phyloP scores from a whole-genome alignment of 2,329 filamentous ascomycete genomes.

The Cucurbitaria berberidis region DNA sequence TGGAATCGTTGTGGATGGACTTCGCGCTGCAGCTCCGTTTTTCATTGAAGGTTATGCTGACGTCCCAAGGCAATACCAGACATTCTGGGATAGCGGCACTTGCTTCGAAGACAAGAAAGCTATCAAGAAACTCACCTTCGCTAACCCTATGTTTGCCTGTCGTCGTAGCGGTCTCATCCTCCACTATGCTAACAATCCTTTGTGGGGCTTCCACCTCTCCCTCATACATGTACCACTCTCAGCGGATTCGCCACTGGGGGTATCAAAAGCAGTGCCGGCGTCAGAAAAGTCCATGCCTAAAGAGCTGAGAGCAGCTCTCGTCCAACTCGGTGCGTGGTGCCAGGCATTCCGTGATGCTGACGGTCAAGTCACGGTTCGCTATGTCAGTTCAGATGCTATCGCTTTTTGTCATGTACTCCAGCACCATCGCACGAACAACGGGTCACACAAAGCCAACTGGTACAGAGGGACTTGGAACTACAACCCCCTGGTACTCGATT shows the following conservation, averaged over 20 bases:
- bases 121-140: slow-evolving; percentile 10
- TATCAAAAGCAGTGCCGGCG: not conserved
- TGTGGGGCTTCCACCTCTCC: slow-evolving; percentile 65
- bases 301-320: slow-evolving; percentile 43
- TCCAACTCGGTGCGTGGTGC: slow-evolving; percentile 58
- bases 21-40: slow-evolving; percentile 38
- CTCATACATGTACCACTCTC: not conserved
- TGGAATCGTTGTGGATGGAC: not conserved
- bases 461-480: slow-evolving; percentile 53
- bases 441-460: slow-evolving; percentile 44
- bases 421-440: slow-evolving; percentile 33
- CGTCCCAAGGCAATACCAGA: slow-evolving; percentile 12
- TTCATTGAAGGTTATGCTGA: slow-evolving; percentile 6
- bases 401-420: slow-evolving; percentile 61
- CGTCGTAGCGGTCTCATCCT: slow-evolving; percentile 42
- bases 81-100: slow-evolving; percentile 42
- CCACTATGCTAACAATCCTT: slow-evolving; percentile 59
- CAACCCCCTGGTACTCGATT: slow-evolving; percentile 53
- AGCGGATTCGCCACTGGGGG: not conserved
- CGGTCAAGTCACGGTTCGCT: slow-evolving; percentile 52
- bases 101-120: slow-evolving; percentile 12
- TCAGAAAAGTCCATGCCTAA: not conserved
- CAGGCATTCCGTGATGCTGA: slow-evolving; percentile 47
- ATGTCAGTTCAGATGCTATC: slow-evolving; percentile 58
- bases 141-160: slow-evolving; percentile 54